These are phyloP conservation scores for Aspergillus felis DNA, from an alignment of 2,329 filamentous ascomycete genomes.

Conservation along the genomic window DNA sequence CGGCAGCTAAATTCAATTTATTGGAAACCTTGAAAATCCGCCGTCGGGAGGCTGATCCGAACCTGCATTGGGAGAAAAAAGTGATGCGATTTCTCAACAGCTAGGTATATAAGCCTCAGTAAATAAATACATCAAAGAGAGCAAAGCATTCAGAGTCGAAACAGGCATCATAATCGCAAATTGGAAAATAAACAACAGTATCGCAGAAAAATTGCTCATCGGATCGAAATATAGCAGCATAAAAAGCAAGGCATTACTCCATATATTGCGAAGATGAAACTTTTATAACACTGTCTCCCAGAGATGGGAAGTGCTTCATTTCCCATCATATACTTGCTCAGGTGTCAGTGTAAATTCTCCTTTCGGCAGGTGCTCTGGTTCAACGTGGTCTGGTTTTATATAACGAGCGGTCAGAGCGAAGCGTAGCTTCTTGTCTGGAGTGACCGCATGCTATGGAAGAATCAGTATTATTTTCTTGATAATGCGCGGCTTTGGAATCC, in stretches of 20 bases:
- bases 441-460: constrained; percentile 27
- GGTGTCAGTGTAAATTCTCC: constrained; percentile 22
- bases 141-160: background rate
- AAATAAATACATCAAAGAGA: background rate
- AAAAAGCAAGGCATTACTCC: background rate
- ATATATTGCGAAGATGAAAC: background rate
- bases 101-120: background rate
- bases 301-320: constrained; percentile 10
- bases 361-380: constrained; percentile 21
- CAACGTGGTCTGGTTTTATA: constrained; percentile 24
- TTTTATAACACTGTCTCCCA: background rate
- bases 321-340: constrained; percentile 29
- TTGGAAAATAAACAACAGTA: background rate
- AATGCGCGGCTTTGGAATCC: background rate
- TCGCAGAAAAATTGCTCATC: background rate
- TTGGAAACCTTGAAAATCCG: background rate
- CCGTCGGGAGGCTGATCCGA: background rate
- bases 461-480: background rate
- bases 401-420: constrained; percentile 36
- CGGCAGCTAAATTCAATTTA: background rate
- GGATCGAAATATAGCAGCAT: background rate
- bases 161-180: background rate
- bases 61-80: background rate
- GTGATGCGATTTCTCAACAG: background rate
- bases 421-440: constrained; percentile 27